These are phyloP conservation scores for Phialophora tarda DNA, from an alignment of 2,329 filamentous ascomycete species.

Conservation along the genomic window DNA sequence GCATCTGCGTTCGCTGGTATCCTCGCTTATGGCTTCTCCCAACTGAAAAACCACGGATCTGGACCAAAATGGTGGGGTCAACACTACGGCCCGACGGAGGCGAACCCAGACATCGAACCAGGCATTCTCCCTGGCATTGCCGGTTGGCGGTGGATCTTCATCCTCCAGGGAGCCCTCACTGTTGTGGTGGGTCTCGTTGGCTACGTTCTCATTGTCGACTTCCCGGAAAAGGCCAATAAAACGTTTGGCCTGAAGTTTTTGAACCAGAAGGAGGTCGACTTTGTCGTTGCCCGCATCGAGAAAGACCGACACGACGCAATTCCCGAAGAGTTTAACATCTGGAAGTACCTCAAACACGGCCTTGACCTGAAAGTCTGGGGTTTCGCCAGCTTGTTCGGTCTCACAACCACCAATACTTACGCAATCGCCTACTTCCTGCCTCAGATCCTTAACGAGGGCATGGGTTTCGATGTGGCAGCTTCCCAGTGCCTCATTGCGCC, in stretches of 20 bases:
- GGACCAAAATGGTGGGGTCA: slow-evolving; percentile 37
- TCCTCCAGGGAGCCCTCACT: slow-evolving; percentile 44
- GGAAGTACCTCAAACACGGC: slow-evolving; percentile 55
- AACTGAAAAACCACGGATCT: slow-evolving; percentile 43
- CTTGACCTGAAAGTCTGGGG: slow-evolving; percentile 61
- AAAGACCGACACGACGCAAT: slow-evolving; percentile 61
- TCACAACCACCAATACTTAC: slow-evolving; percentile 73
- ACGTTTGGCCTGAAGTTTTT: slow-evolving; percentile 45
- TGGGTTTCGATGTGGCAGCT: slow-evolving; percentile 68
- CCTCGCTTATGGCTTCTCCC: slow-evolving; percentile 49
- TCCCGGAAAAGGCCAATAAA: slow-evolving; percentile 41
- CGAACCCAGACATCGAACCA: slow-evolving; percentile 40
- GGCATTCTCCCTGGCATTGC: slow-evolving; percentile 31
- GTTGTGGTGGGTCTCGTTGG: slow-evolving; percentile 50
- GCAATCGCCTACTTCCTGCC: slow-evolving; percentile 80
- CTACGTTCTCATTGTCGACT: slow-evolving; percentile 50
- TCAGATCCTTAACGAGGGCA: slow-evolving; percentile 68
- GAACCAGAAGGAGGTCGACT: slow-evolving; percentile 37
- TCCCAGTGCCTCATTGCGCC: slow-evolving; percentile 76
- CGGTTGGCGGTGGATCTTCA: slow-evolving; percentile 30
- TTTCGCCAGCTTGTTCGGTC: slow-evolving; percentile 57
- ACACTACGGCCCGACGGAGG: slow-evolving; percentile 36
- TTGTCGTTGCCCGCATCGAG: slow-evolving; percentile 55
- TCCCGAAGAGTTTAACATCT: slow-evolving; percentile 54
- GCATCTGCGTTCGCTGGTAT: slow-evolving; percentile 48